phyloP scores from a whole-genome alignment of 768 basidiomycete genomes.

The Hemileccinum rubropunctum region DNA sequence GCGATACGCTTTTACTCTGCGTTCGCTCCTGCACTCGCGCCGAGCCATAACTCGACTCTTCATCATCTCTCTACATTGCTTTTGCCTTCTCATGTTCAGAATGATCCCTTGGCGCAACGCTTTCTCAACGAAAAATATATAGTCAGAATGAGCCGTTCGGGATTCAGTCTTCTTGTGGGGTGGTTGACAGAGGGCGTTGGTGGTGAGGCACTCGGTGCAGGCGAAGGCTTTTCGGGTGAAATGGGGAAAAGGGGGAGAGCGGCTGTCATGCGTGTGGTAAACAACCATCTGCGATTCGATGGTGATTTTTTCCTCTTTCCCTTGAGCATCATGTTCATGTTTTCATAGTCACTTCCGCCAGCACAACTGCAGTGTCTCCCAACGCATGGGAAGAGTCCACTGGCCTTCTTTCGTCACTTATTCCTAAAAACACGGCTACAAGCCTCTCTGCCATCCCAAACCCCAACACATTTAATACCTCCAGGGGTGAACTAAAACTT shows the following conservation, averaged over 20 bases:
- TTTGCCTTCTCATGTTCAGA: constrained; percentile 79
- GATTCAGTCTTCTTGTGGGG: constrained; percentile 87
- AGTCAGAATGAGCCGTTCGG: constrained; percentile 85
- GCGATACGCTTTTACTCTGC: constrained; percentile 72
- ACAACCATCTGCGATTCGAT: constrained; percentile 88
- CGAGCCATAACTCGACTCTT: constrained; percentile 65
- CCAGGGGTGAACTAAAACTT: constrained; percentile 78
- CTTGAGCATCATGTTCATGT: constrained; percentile 17
- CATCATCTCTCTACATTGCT: constrained; percentile 79
- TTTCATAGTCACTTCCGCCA: constrained; percentile 64
- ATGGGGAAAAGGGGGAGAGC: constrained; percentile 83
- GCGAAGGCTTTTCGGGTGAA: constrained; percentile 78
- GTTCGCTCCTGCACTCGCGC: constrained; percentile 65
- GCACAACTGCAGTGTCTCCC: constrained; percentile 57
- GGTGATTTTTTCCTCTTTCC: constrained; percentile 45
- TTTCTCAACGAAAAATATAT: constrained; percentile 91
- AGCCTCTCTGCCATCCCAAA: constrained; percentile 44
- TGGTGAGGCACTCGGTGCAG: constrained; percentile 77
- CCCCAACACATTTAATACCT: constrained; percentile 70
- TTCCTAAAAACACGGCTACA: constrained; percentile 52
- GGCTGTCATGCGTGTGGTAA: constrained; percentile 90
- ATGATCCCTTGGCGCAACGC: constrained; percentile 77
- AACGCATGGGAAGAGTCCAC: constrained; percentile 84
- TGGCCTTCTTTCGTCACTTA: constrained; percentile 75
- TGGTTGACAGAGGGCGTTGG: constrained; percentile 95